Conservation (phyloP, 2,329 filamentous ascomycete species). For the Sporothrix curviconia region DNA sequence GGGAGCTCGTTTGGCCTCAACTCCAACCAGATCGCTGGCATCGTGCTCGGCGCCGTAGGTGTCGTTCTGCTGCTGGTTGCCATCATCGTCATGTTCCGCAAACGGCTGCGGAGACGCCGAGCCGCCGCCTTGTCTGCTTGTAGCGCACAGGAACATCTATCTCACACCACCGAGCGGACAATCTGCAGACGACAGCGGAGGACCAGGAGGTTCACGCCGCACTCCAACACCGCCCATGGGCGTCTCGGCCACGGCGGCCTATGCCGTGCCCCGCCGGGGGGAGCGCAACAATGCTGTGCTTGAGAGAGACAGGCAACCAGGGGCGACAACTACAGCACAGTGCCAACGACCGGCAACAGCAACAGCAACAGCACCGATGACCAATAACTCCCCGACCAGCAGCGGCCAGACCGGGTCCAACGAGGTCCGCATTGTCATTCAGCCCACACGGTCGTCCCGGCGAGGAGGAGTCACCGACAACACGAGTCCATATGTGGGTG, state of each 20-base stretch:
- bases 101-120: slow-evolving; percentile 33
- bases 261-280: neutral
- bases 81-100: slow-evolving; percentile 21
- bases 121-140: neutral
- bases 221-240: neutral
- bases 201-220: neutral
- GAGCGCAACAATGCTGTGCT: too few relatives aligned
- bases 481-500: slow-evolving; percentile 7
- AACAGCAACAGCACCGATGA: too few relatives aligned
- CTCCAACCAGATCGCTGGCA: slow-evolving; percentile 25
- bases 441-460: slow-evolving; percentile 19
- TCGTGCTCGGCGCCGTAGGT: slow-evolving; percentile 24
- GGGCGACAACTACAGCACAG: too few relatives aligned
- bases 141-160: neutral
- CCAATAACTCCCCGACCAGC: slow-evolving; percentile 17
- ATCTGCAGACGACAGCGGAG: slow-evolving; percentile 31
- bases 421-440: slow-evolving; percentile 29
- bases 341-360: too few relatives aligned
- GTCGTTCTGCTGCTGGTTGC: slow-evolving; percentile 23
- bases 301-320: too few relatives aligned
- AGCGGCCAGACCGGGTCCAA: slow-evolving; percentile 11
- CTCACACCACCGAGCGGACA: neutral
- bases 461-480: too few relatives aligned
- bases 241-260: neutral
- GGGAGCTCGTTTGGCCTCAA: slow-evolving; percentile 16